Evolutionary conservation across 2,329 filamentous ascomycete species (phyloP), one percentile per base, ranked within the genome.

Genomic region (Cladosporium oxysporum): DNA sequence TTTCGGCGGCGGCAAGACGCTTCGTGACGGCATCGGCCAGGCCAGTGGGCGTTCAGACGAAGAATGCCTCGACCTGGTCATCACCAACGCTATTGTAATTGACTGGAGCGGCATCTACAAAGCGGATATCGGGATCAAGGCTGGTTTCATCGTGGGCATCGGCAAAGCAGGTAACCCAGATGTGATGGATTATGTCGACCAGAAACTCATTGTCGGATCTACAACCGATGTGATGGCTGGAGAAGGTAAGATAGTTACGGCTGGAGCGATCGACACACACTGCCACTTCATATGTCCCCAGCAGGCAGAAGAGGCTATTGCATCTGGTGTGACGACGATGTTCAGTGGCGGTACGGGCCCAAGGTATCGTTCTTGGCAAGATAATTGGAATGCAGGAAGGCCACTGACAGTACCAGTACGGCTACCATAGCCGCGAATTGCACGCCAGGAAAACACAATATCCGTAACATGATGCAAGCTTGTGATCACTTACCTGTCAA

Each of bases 111-210:
- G 93, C 61, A 96, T 97, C 73, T 94, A 91, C 83, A 97, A 97
- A 81, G 93, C 92, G 7, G 93, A 97, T 77, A 95, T 97, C 75
- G 93, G 93, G 35, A 88, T 97, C 76, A 96, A 94, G 77, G 80
- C 92, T 71, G 92, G 93, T 2, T 76, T 90, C 52, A 97, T 97
- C 73, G 88, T 89, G 31, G 93, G 87, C 0, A 93, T 97, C 71
- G 93, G 93, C 66, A 97, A 97, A 80, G 92, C 93, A 7, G 93
- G 93, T 23, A 97, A 96, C 74, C 93, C 93, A 23, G 93, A 97
- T 78, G 87, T 96, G 52, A 97, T 97, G 93, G 90, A 95, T 44
- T 91, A 91, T 5, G 91, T 97, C 12, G 83, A 88, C 65, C 83
- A 87, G 0, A 84, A 87, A 65, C 88, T 97, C 87, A 81, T 96